Conservation (phyloP, 148 eudicot species). For the Euryodendron excelsum region DNA sequence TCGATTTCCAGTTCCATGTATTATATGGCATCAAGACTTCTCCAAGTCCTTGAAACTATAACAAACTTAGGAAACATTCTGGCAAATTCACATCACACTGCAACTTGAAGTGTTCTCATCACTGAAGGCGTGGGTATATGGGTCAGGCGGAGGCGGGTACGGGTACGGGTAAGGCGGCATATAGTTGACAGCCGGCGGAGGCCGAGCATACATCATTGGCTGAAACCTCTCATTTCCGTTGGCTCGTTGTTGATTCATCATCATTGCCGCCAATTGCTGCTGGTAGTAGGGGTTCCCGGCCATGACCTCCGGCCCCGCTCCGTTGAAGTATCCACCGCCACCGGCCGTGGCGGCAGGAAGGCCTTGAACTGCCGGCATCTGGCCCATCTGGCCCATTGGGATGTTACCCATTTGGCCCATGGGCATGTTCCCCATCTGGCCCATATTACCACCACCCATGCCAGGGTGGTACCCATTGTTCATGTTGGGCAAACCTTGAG, state of each 20-base stretch:
- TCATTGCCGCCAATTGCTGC: slow-evolving; percentile 72
- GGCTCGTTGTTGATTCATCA: slow-evolving; percentile 93
- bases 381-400: slow-evolving; percentile 83
- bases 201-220: slow-evolving; percentile 94
- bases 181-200: slow-evolving; percentile 71
- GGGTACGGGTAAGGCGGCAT: slow-evolving; percentile 34
- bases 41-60: not conserved
- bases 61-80: no score
- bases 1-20: no score
- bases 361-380: slow-evolving; percentile 64
- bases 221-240: slow-evolving; percentile 81
- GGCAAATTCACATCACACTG: slow-evolving; percentile 61
- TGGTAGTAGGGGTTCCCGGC: slow-evolving; percentile 66
- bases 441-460: slow-evolving; percentile 45
- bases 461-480: slow-evolving; percentile 37
- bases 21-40: not conserved
- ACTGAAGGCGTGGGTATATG: slow-evolving; percentile 59
- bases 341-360: slow-evolving; percentile 48
- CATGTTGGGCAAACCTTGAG: slow-evolving; percentile 40
- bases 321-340: slow-evolving; percentile 40
- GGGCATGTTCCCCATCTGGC: slow-evolving; percentile 58
- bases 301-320: slow-evolving; percentile 55
- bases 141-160: slow-evolving; percentile 58
- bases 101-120: slow-evolving; percentile 92
- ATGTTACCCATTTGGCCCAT: slow-evolving; percentile 60